These are phyloP conservation scores for Periconia sp. DNA, from an alignment of 2,329 filamentous ascomycete species.

Conservation along the genomic window DNA sequence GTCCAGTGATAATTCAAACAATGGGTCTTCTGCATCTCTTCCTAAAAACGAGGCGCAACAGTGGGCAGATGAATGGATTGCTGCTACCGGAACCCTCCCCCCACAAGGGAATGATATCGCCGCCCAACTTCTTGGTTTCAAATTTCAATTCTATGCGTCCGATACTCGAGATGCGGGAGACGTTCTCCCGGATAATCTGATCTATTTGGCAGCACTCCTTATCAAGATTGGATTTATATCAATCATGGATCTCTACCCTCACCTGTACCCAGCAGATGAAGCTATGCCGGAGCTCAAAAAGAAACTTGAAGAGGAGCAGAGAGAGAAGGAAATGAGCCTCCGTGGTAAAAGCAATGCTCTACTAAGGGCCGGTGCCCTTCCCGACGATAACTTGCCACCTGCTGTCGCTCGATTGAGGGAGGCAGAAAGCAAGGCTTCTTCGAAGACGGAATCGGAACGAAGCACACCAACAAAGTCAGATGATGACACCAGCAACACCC, in stretches of 20 bases:
- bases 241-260: conserved; percentile 84
- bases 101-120: conserved; percentile 87
- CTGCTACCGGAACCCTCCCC: conserved; percentile 76
- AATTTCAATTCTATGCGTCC: conserved; percentile 91
- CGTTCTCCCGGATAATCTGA: conserved; percentile 83
- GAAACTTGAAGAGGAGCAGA: conserved; percentile 65
- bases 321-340: conserved; percentile 70
- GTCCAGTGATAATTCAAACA: conserved; percentile 33
- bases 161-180: conserved; percentile 73
- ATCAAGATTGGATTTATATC: conserved; percentile 98
- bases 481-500: conserved; percentile 50
- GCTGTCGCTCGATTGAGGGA: conserved; percentile 53
- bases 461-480: conserved; percentile 45
- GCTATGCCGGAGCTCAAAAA: conserved; percentile 75
- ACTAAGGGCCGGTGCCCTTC: conserved; percentile 80
- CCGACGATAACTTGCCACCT: conserved; percentile 72
- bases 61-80: conserved; percentile 67
- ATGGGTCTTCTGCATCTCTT: conserved; percentile 9
- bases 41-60: conserved; percentile 43
- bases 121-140: conserved; percentile 94
- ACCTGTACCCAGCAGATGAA: conserved; percentile 83
- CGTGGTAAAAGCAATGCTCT: conserved; percentile 79
- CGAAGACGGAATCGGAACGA: conserved; percentile 49
- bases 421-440: conserved; percentile 51
- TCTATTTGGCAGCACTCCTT: conserved; percentile 86